Evolutionary conservation across 1,284 basidiomycete genomes (phyloP), one percentile per base, ranked within the genome.

Genomic region (Naganishia cerealis): DNA sequence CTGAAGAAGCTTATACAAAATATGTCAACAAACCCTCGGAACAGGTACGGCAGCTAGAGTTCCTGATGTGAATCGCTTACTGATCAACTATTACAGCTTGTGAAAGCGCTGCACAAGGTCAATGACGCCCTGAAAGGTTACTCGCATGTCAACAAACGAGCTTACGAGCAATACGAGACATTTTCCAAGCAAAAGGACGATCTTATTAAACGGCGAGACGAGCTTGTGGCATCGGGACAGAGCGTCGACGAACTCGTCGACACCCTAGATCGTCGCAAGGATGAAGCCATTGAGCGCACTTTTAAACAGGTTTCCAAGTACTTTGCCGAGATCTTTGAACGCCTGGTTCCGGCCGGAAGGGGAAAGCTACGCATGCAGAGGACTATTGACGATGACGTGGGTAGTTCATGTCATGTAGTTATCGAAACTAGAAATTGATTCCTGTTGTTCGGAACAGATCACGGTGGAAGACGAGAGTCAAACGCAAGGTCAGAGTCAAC

Each of bases 81-180:
- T 61, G 55, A 58, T 6, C 7, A 40, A 54, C 40, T 33, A 4
- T 46, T 56, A 53, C 74, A 95, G 91, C 85, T 99, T 46, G 86
- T 95, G 73, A 94, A 92, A 82, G 90, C 89, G 72, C 85, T 99
- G 43, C 94, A 96, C 75, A 85, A 86, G 29, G 88, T 94, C 72
- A 94, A 97, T 75, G 94, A 97, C 74, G 87, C 87, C 38, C 83
- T 99, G 71, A 97, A 95, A 80, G 94, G 94, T 80, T 99, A 94
- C 75, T 90, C 92, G 0, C 94, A 98, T 77, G 95, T 99, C 72
- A 99, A 99, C 85, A 99, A 99, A 84, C 98, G 98, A 80, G 96
- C 95, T 0, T 95, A 97, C 76, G 96, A 99, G 80, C 94, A 98
- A 80, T 98, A 96, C 83, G 92, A 87, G 80, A 94, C 91, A 77